Conservation (phyloP, 306 rosid genomes). For the Prunus fruticosa region DNA sequence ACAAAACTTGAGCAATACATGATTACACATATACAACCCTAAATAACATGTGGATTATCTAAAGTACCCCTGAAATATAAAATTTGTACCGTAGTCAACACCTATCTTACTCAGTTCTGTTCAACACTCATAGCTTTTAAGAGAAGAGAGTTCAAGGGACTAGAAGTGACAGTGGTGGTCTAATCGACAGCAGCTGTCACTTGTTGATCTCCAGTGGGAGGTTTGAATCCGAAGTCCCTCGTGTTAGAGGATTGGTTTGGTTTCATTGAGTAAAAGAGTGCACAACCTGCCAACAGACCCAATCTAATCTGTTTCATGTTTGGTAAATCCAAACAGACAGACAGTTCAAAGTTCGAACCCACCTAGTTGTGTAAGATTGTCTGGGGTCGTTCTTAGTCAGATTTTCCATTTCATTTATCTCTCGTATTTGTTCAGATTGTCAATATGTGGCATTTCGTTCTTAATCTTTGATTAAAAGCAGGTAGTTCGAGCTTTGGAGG, state of each 20-base stretch:
- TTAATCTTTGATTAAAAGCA: slow-evolving; percentile 2
- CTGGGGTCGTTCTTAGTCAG: background rate
- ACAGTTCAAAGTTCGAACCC: background rate
- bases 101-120: too few relatives aligned
- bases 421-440: background rate
- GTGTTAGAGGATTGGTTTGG: background rate
- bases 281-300: background rate
- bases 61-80: too few relatives aligned
- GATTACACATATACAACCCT: background rate
- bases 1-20: background rate
- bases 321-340: background rate
- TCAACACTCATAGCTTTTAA: too few relatives aligned
- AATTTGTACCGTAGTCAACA: too few relatives aligned
- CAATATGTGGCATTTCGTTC: background rate
- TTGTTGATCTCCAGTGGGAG: background rate
- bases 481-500: slow-evolving; percentile 48
- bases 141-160: too few relatives aligned
- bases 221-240: background rate
- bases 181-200: too few relatives aligned
- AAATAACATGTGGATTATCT: background rate
- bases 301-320: background rate
- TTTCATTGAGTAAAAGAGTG: background rate
- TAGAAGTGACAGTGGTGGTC: too few relatives aligned
- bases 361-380: background rate
- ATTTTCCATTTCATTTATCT: background rate